Conservation (phyloP, 1,284 basidiomycete species). For the Pseudozyma pruni region DNA sequence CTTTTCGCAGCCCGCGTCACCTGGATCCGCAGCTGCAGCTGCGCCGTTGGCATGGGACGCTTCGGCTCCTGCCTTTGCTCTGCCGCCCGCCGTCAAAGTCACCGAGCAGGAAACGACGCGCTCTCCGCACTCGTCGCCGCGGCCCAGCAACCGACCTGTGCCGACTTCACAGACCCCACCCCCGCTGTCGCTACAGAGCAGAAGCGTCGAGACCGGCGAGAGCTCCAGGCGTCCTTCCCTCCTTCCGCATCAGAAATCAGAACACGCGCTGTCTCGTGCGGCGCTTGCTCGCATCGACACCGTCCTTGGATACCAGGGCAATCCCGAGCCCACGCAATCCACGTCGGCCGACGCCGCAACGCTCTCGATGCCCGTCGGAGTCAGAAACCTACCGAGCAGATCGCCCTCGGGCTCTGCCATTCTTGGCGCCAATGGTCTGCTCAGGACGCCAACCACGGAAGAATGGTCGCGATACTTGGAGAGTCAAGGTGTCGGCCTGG, state of each 20-base stretch:
- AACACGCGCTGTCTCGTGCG: slow-evolving; percentile 24
- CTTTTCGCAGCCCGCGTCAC: slow-evolving; percentile 45
- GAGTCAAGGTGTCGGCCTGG: slow-evolving; percentile 50
- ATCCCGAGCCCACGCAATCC: slow-evolving; percentile 3
- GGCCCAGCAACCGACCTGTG: slow-evolving; percentile 3
- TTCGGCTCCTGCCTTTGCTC: slow-evolving; percentile 6
- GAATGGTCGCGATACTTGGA: slow-evolving; percentile 62
- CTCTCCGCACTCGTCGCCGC: slow-evolving; percentile 20
- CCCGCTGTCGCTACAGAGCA: slow-evolving; percentile 6
- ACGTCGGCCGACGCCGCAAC: slow-evolving; percentile 15
- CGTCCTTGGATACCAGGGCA: slow-evolving; percentile 14
- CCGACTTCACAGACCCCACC: slow-evolving; percentile 21
- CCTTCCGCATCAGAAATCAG: slow-evolving; percentile 24
- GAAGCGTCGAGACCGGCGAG: background rate
- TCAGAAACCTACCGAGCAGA: slow-evolving; percentile 10
- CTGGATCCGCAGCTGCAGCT: slow-evolving; percentile 11
- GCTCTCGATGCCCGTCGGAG: slow-evolving; percentile 2
- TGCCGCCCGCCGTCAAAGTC: slow-evolving; percentile 25
- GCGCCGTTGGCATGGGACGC: slow-evolving; percentile 28
- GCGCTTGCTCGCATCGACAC: slow-evolving; percentile 32
- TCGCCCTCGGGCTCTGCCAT: slow-evolving; percentile 36
- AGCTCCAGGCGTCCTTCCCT: slow-evolving; percentile 7
- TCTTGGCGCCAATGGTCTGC: slow-evolving; percentile 25
- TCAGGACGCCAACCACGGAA: slow-evolving; percentile 62
- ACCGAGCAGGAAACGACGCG: slow-evolving; percentile 5